These are phyloP conservation scores for Apiospora hydei DNA, from an alignment of 2,329 filamentous ascomycete species.

Conservation along the genomic window DNA sequence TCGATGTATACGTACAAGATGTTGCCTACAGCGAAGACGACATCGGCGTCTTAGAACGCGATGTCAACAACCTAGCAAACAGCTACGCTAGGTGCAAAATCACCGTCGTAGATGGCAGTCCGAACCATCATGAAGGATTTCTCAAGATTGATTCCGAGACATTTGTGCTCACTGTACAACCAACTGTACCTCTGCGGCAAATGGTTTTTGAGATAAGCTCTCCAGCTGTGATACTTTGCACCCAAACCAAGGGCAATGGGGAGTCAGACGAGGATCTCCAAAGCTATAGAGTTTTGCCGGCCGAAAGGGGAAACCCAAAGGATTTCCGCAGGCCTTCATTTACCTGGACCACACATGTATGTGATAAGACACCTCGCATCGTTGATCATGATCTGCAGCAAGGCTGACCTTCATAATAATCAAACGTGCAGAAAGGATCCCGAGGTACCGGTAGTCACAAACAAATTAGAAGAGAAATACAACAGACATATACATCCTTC, in stretches of 20 bases:
- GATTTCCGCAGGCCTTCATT: background rate
- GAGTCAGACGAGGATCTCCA: background rate
- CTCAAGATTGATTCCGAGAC: background rate
- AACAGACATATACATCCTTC: background rate
- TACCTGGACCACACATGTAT: background rate
- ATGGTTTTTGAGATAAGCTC: background rate
- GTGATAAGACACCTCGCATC: background rate
- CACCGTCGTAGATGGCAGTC: background rate
- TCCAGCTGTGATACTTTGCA: background rate
- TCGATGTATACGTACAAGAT: background rate
- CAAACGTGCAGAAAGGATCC: background rate
- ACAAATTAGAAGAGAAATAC: background rate
- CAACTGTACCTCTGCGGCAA: background rate
- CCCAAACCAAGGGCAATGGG: background rate
- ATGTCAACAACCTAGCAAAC: background rate
- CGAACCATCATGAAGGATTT: background rate
- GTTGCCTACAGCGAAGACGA: background rate
- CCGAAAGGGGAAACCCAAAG: background rate
- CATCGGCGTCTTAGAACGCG: background rate
- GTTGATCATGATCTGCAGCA: background rate
- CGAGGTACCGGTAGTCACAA: background rate
- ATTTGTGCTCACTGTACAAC: background rate
- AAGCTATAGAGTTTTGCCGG: background rate
- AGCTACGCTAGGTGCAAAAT: background rate
- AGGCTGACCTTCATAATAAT: background rate